Percentiles rank a stretch among this genome's conserved stretches.
Conservation (phyloP, 192 early-diverging fungal species). For the Backusella liffmaniae region DNA sequence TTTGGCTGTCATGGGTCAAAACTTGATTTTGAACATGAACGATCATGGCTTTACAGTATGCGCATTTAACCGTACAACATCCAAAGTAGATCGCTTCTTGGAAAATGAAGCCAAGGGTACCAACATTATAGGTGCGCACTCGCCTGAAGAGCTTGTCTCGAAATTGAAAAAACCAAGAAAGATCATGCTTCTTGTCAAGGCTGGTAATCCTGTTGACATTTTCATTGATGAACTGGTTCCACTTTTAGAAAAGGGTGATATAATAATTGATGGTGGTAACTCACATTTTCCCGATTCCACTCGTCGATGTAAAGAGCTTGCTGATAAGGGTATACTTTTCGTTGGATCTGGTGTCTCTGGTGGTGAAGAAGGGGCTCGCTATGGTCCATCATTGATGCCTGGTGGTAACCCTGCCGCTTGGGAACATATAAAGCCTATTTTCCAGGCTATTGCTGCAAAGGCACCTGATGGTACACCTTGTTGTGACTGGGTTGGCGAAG, state of each 20-base stretch:
- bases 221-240: slow-evolving; percentile 91
- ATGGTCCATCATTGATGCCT: slow-evolving; percentile 96
- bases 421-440: slow-evolving; percentile 92
- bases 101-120: slow-evolving; percentile 97
- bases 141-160: slow-evolving; percentile 88
- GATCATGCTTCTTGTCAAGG: slow-evolving; percentile 98
- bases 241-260: slow-evolving; percentile 85
- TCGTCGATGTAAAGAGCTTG: slow-evolving; percentile 84
- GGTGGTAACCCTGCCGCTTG: slow-evolving; percentile 93
- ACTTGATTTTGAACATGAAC: slow-evolving; percentile 98
- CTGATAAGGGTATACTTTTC: slow-evolving; percentile 88
- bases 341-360: slow-evolving; percentile 98
- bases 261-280: slow-evolving; percentile 99
- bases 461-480: slow-evolving; percentile 85
- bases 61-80: slow-evolving; percentile 95
- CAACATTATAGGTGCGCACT: slow-evolving; percentile 90
- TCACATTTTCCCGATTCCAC: slow-evolving; percentile 97
- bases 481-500: slow-evolving; percentile 99
- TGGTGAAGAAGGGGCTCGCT: slow-evolving; percentile 97
- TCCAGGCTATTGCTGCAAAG: slow-evolving; percentile 93
- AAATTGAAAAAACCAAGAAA: slow-evolving; percentile 95
- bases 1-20: slow-evolving; percentile 99
- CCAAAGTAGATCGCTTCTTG: slow-evolving; percentile 94
- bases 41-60: slow-evolving; percentile 94
- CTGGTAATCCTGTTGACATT: slow-evolving; percentile 89